These are phyloP conservation scores for Neocallimastix lanati DNA, from an alignment of 192 early-diverging fungal species.

Conservation along the genomic window DNA sequence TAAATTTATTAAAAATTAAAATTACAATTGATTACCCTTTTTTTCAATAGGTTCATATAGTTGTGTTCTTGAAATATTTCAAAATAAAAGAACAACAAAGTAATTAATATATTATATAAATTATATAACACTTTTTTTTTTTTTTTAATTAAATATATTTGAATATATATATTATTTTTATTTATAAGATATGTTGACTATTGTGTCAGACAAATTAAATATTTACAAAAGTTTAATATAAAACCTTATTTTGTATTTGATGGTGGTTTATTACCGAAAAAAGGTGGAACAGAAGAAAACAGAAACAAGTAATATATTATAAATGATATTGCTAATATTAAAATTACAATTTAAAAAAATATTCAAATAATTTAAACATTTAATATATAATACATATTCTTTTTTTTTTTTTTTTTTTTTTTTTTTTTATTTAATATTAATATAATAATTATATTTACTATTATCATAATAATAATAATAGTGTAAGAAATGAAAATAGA, in stretches of 20 bases:
- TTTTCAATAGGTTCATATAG: constrained; percentile 64
- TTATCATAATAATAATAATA: constrained; percentile 5
- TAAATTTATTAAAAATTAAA: no score
- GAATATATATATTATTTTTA: neutral
- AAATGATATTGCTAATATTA: no score
- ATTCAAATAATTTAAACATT: no score
- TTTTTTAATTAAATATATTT: neutral
- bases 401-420: no score
- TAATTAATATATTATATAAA: constrained; percentile 10
- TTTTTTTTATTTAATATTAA: neutral
- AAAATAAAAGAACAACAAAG: constrained; percentile 48
- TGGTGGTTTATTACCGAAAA: constrained; percentile 74
- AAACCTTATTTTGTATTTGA: constrained; percentile 86
- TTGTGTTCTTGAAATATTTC: constrained; percentile 64
- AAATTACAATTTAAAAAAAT: no score
- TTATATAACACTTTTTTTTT: neutral
- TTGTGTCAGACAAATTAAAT: constrained; percentile 56
- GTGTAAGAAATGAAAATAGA: constrained; percentile 34
- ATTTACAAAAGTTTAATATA: constrained; percentile 52
- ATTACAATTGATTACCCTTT: no score
- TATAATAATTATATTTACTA: neutral
- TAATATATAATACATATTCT: no score
- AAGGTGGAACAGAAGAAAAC: constrained; percentile 49
- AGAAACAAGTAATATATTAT: constrained; percentile 23
- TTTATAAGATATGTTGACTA: constrained; percentile 55